phyloP scores from a whole-genome alignment of 805 yeast genomes.

The Schwanniomyces sp. region DNA sequence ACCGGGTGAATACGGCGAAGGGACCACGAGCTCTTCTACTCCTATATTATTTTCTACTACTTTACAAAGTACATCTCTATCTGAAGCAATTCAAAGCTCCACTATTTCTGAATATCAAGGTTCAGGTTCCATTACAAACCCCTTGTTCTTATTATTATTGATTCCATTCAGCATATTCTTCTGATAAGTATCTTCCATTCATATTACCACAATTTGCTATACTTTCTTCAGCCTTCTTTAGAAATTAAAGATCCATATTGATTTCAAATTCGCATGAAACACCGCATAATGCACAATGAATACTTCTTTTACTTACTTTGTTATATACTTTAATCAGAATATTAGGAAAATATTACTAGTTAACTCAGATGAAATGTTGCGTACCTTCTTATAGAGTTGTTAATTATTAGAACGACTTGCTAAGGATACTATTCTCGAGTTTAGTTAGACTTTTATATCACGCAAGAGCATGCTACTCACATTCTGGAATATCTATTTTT shows the following conservation, averaged over 20 bases:
- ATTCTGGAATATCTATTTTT: too few species aligned
- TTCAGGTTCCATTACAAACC: neutral
- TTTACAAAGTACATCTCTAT: neutral
- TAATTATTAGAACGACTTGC: too few species aligned
- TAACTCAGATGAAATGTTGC: neutral
- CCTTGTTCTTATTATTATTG: neutral
- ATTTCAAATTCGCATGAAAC: neutral
- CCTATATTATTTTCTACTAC: neutral
- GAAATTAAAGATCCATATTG: too few species aligned
- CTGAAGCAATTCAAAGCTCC: neutral
- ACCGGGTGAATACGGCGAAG: neutral
- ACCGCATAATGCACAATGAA: neutral
- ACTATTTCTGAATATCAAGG: neutral
- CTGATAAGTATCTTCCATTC: neutral
- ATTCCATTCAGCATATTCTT: neutral
- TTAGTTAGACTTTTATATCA: too few species aligned
- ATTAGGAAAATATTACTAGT: neutral
- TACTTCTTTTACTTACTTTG: neutral
- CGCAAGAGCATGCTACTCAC: too few species aligned
- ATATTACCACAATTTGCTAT: neutral
- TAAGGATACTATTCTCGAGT: too few species aligned
- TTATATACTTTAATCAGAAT: too few species aligned
- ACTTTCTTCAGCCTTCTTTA: neutral
- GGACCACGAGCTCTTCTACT: neutral
- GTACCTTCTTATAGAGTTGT: neutral